Conservation (phyloP, 805 yeast genomes). For the Pichia gijzeniarum region DNA sequence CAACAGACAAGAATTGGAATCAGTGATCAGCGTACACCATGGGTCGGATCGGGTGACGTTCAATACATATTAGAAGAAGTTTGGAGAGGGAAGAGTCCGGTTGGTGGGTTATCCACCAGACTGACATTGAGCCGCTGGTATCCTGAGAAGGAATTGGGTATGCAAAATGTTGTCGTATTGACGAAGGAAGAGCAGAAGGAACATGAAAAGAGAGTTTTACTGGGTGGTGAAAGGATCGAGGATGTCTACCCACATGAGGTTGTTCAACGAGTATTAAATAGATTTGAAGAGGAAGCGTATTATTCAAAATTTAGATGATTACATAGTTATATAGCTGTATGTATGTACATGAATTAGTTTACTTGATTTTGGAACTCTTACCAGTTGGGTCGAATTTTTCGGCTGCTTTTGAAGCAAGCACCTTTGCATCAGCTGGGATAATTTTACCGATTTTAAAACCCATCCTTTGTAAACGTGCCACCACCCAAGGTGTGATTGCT, state of each 20-base stretch:
- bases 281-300: slow-evolving; percentile 71
- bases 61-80: slow-evolving; percentile 86
- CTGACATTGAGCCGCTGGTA: slow-evolving; percentile 84
- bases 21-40: slow-evolving; percentile 66
- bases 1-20: slow-evolving; percentile 78
- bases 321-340: neutral
- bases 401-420: neutral
- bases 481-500: slow-evolving; percentile 81
- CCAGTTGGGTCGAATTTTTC: slow-evolving; percentile 34
- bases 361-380: slow-evolving; percentile 12
- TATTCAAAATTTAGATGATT: slow-evolving; percentile 50
- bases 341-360: too few species aligned
- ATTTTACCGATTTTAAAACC: slow-evolving; percentile 72
- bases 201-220: slow-evolving; percentile 73
- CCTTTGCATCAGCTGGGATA: slow-evolving; percentile 28
- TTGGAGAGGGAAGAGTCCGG: slow-evolving; percentile 85
- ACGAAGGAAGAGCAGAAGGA: slow-evolving; percentile 78
- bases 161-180: slow-evolving; percentile 80
- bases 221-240: slow-evolving; percentile 54
- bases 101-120: slow-evolving; percentile 75
- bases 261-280: slow-evolving; percentile 46
- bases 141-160: slow-evolving; percentile 51
- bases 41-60: slow-evolving; percentile 59
- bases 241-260: slow-evolving; percentile 62
- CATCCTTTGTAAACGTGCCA: slow-evolving; percentile 56